These are phyloP conservation scores for Chimonanthus salicifolius DNA, from an alignment of 164 flowering plant species.

Conservation along the genomic window DNA sequence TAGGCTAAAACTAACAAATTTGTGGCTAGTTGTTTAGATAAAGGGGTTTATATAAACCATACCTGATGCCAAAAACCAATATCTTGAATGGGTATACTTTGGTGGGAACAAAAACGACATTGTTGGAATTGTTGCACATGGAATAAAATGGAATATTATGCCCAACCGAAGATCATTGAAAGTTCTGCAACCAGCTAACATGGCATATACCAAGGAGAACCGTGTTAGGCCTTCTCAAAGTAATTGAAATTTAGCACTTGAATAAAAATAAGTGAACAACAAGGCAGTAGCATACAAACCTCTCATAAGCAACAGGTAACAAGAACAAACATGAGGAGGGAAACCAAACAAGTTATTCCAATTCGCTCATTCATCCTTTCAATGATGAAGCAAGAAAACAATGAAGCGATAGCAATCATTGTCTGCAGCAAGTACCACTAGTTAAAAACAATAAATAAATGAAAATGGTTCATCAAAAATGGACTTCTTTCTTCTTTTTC, in stretches of 20 bases:
- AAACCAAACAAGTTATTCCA: conserved; percentile 36
- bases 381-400: conserved; percentile 32
- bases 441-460: neutral
- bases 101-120: conserved; percentile 34
- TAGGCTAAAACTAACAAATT: neutral
- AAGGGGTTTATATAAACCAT: neutral
- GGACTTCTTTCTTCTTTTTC: neutral
- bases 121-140: conserved; percentile 33
- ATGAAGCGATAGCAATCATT: conserved; percentile 40
- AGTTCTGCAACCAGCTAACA: conserved; percentile 46
- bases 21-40: neutral
- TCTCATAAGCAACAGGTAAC: conserved; percentile 32
- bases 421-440: conserved; percentile 32
- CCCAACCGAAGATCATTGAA: conserved; percentile 49
- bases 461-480: neutral
- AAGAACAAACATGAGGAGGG: conserved; percentile 27
- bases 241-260: neutral
- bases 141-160: conserved; percentile 44
- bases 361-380: conserved; percentile 40
- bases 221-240: conserved; percentile 6
- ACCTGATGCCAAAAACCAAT: conserved; percentile 55
- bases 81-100: conserved; percentile 45
- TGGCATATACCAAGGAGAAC: conserved; percentile 17
- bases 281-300: conserved; percentile 20
- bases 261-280: neutral